Evolutionary conservation across 169 alveolate genomes (phyloP), one percentile per base, ranked within the genome.

Genomic region (Eimeria necatrix): DNA sequence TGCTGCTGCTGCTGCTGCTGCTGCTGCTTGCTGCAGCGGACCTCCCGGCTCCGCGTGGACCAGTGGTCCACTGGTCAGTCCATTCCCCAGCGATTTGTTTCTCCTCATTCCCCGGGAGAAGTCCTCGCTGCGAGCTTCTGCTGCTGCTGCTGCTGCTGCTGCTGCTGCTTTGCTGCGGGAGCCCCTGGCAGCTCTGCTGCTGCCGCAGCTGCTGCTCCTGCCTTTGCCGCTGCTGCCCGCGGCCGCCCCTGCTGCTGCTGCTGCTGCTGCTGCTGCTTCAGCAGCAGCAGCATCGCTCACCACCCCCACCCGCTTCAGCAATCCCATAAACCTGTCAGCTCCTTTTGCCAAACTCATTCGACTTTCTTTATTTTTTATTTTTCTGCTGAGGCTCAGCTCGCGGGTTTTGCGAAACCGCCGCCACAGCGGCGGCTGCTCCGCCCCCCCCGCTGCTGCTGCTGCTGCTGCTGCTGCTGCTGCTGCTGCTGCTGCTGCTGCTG

Each of bases 151-250:
- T 14, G 60, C 49, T 8, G 80, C 9, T 14, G 60, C 49, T 8
- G 18, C n/a, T 9, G 85, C 85, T 22, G 10, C 85, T 8, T 46
- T 32, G 24, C 56, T 74, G 59, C n/a, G 49, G 20, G 5, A 22
- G 56, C 56, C 16, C 56, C 85, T 5, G 60, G 20, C 12, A n/a
- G 18, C n/a, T 10, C n/a, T 32, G 56, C 85, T 24, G 56, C 85
- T 74, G 85, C 85, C 22, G 85, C 85, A 22, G 56, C 85, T 74
- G 59, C 49, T n/a, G 22, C 85, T 74, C 41, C 56, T 74, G 41
- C 49, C 56, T 14, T 74, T n/a, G 85, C 49, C 12, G 18, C 12
- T 26, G 56, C 85, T n/a, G 85, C 56, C 56, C 51, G 10, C 85
- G 41, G 49, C 85, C 80, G 46, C 80, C 80, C 3, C 80, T 68